Evolutionary conservation across 176 grass and related monocot species (phyloP).

Genomic region (Phyllostachys edulis): DNA sequence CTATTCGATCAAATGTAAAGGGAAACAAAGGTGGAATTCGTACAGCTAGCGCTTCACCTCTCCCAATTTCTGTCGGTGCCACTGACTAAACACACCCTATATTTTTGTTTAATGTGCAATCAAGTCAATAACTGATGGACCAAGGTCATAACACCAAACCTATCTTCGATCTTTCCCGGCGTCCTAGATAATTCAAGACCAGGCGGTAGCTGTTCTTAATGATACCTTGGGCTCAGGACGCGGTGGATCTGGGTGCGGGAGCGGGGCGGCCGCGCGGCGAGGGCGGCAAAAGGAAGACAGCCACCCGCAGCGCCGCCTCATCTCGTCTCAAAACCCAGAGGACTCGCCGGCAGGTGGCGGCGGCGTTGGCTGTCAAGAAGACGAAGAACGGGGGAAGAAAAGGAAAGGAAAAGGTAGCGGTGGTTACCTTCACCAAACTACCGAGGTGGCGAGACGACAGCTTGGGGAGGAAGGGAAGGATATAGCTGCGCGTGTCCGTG

Average conservation of each 20-base stretch:
- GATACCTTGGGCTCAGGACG: constrained; percentile 30
- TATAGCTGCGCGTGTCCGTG: neutral
- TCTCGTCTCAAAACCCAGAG: constrained; percentile 8
- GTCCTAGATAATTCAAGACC: neutral
- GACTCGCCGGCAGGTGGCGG: neutral
- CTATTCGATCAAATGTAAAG: neutral
- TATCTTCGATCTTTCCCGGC: neutral
- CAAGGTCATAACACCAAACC: neutral
- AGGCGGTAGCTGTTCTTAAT: neutral
- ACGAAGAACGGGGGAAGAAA: neutral
- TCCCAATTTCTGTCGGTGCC: neutral
- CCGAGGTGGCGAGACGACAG: neutral
- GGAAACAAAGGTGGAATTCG: neutral
- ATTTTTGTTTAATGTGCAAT: neutral
- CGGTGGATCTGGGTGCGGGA: constrained; percentile 34
- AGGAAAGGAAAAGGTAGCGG: neutral
- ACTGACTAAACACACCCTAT: neutral
- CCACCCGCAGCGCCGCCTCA: constrained; percentile 45
- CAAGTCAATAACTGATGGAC: neutral
- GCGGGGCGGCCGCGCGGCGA: constrained; percentile 1
- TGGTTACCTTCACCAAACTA: constrained; percentile 23
- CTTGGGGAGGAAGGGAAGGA: constrained; percentile 26
- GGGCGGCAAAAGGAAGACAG: constrained; percentile 26
- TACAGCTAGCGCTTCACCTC: neutral
- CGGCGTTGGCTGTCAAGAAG: neutral